Evolutionary conservation across 805 yeast species (phyloP).

Genomic region (Suhomyces pyralidae): DNA sequence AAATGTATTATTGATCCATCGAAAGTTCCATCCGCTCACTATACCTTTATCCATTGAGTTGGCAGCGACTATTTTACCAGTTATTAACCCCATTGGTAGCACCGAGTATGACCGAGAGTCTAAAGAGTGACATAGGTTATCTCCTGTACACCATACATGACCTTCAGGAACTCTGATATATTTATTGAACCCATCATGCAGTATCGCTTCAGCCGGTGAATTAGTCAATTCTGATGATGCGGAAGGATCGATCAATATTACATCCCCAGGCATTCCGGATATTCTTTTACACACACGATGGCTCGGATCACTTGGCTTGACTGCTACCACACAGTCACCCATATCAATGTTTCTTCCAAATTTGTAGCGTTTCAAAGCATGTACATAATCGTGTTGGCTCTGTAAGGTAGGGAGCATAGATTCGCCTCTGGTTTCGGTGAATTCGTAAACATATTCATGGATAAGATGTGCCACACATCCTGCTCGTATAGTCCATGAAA

Average conservation of each 20-base stretch:
- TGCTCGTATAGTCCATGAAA: slow-evolving; percentile 55
- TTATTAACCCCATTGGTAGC: slow-evolving; percentile 83
- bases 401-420: slow-evolving; percentile 92
- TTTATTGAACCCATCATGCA: slow-evolving; percentile 45
- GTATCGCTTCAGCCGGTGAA: slow-evolving; percentile 20
- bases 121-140: slow-evolving; percentile 78
- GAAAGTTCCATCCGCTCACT: slow-evolving; percentile 47
- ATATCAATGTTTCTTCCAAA: slow-evolving; percentile 63
- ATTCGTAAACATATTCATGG: slow-evolving; percentile 65
- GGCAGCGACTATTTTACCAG: slow-evolving; percentile 83
- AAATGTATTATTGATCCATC: slow-evolving; percentile 55
- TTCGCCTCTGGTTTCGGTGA: slow-evolving; percentile 84
- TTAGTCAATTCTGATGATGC: slow-evolving; percentile 44
- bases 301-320: slow-evolving; percentile 84
- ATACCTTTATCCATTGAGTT: slow-evolving; percentile 47
- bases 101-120: slow-evolving; percentile 89
- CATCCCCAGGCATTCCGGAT: slow-evolving; percentile 95
- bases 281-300: slow-evolving; percentile 89
- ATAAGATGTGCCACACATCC: slow-evolving; percentile 67
- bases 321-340: slow-evolving; percentile 87
- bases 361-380: slow-evolving; percentile 61
- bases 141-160: slow-evolving; percentile 97
- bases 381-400: slow-evolving; percentile 72
- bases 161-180: slow-evolving; percentile 85
- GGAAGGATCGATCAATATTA: slow-evolving; percentile 77